Evolutionary conservation across 1,139 yeast genomes (phyloP).

Genomic region (Taiozyma sp.): DNA sequence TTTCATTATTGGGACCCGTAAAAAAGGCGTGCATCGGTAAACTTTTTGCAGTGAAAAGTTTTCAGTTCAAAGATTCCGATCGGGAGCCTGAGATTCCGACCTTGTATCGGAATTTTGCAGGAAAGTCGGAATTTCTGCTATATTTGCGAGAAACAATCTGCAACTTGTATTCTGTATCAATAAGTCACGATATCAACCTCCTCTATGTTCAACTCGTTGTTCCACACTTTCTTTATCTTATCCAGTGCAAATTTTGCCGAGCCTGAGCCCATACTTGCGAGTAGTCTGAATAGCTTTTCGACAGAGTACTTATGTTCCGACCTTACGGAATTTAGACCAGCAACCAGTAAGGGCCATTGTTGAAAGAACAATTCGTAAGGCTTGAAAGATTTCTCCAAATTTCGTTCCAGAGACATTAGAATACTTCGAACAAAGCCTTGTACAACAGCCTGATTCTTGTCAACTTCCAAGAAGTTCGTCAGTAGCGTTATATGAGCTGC

Average conservation of each 20-base stretch:
- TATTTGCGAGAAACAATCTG: not conserved
- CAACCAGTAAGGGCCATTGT: conserved; percentile 29
- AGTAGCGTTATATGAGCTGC: conserved; percentile 42
- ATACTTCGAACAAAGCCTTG: conserved; percentile 39
- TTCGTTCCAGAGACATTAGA: conserved; percentile 1
- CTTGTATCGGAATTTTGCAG: not conserved
- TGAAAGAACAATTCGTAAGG: conserved; percentile 26
- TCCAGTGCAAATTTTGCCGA: conserved; percentile 48
- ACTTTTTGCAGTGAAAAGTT: not conserved
- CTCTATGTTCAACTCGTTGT: conserved; percentile 5
- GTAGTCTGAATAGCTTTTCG: conserved; percentile 44
- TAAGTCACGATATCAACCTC: conserved; percentile 19
- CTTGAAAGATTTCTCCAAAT: not conserved
- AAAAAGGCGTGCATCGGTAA: not conserved
- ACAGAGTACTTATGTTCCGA: conserved; percentile 30
- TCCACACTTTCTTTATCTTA: conserved; percentile 38
- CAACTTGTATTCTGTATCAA: conserved; percentile 1
- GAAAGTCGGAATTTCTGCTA: not conserved
- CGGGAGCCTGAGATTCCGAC: not conserved
- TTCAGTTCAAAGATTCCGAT: no score
- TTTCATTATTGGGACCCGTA: no score
- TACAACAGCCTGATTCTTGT: conserved; percentile 43
- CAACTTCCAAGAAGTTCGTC: conserved; percentile 42
- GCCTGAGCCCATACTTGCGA: conserved; percentile 43
- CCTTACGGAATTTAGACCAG: conserved; percentile 26